phyloP scores from a whole-genome alignment of 2,329 filamentous ascomycete species.

The Sporothrix luriei region DNA sequence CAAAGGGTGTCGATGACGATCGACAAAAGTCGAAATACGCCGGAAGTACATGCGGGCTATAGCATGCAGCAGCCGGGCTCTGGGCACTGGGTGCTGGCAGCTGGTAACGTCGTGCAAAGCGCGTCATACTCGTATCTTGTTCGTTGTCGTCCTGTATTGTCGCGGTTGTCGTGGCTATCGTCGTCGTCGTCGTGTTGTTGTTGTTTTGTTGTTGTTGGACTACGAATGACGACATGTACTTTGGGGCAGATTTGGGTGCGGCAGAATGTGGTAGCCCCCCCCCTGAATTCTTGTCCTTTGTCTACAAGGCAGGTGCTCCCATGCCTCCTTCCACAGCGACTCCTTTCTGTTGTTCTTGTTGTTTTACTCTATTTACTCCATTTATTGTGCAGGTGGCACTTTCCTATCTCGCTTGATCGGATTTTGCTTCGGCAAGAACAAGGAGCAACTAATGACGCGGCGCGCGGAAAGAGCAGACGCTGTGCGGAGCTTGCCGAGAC shows the following conservation, averaged over 20 bases:
- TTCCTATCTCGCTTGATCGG: neutral
- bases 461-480: neutral
- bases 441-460: neutral
- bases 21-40: neutral
- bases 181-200: neutral
- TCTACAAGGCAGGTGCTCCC: neutral
- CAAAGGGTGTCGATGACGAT: neutral
- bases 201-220: neutral
- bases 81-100: neutral
- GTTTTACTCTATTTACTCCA: neutral
- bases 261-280: neutral
- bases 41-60: conserved; percentile 6
- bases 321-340: conserved; percentile 1
- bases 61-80: too few species aligned
- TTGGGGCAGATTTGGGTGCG: neutral
- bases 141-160: too few species aligned
- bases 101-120: neutral
- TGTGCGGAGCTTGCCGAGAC: neutral
- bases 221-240: conserved; percentile 5
- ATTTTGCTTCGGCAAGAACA: neutral
- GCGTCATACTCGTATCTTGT: neutral
- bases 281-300: neutral
- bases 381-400: neutral
- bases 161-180: neutral
- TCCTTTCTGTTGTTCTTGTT: neutral